Conservation (phyloP, 176 grass and related monocot species). For the Bothriochloa decipiens region DNA sequence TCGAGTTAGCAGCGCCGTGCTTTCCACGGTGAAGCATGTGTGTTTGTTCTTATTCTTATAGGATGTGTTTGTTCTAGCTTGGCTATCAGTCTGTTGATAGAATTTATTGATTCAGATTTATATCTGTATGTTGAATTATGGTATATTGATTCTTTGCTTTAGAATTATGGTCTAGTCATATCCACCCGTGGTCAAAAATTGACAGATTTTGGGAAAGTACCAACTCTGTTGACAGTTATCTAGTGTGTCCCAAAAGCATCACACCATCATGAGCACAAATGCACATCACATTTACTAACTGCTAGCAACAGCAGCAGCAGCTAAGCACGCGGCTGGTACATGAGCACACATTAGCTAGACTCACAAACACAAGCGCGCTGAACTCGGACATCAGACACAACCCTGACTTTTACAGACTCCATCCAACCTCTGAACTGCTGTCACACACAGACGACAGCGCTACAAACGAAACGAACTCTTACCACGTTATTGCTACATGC, state of each 20-base stretch:
- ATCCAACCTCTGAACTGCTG: neutral
- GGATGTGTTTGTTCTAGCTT: too few relatives aligned
- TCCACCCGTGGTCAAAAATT: too few relatives aligned
- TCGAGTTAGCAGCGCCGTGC: neutral
- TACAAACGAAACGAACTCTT: neutral
- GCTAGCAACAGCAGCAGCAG: neutral
- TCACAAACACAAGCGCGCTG: neutral
- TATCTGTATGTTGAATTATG: too few relatives aligned
- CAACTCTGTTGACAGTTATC: too few relatives aligned
- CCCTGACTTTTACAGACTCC: conserved; percentile 23
- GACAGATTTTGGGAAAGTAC: too few relatives aligned
- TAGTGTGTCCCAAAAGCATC: too few relatives aligned
- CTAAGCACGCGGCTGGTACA: neutral
- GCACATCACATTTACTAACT: neutral
- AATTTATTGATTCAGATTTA: too few relatives aligned
- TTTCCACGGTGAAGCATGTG: too few relatives aligned
- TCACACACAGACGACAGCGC: neutral
- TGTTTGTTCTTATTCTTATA: too few relatives aligned
- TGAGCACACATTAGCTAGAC: neutral
- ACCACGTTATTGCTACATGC: neutral
- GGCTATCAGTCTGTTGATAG: too few relatives aligned
- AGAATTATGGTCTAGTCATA: too few relatives aligned
- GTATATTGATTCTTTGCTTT: too few relatives aligned
- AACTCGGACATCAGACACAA: neutral
- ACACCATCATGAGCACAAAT: neutral